Percentiles rank a stretch among this genome's conserved stretches.
Evolutionary conservation across 2,329 filamentous ascomycete species (phyloP).

Genomic region (Calonectria henricotiae): DNA sequence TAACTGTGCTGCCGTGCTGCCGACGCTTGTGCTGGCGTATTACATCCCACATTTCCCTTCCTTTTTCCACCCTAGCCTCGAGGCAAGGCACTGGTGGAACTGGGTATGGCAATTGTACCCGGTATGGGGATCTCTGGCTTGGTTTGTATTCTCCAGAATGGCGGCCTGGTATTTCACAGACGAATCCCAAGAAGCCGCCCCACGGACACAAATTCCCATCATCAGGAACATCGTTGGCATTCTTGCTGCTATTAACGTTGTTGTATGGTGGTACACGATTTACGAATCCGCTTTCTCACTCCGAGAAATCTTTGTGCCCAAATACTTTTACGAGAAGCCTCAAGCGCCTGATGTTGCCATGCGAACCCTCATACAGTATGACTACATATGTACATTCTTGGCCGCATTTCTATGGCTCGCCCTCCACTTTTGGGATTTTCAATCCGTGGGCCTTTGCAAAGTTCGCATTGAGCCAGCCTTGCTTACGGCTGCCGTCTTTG

Average conservation of each 20-base stretch:
- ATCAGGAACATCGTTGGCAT: conserved; percentile 30
- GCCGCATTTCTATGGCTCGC: conserved; percentile 49
- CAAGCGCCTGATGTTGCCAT: conserved; percentile 37
- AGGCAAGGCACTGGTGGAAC: conserved; percentile 52
- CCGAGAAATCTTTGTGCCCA: conserved; percentile 47
- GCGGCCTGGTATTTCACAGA: background rate
- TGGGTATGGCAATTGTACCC: conserved; percentile 56
- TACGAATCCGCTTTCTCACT: conserved; percentile 25
- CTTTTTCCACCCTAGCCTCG: conserved; percentile 46
- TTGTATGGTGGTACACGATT: conserved; percentile 46
- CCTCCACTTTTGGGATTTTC: conserved; percentile 48
- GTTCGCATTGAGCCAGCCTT: conserved; percentile 32
- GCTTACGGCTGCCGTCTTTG: conserved; percentile 23
- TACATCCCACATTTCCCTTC: conserved; percentile 43
- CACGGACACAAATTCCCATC: background rate
- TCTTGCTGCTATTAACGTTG: conserved; percentile 30
- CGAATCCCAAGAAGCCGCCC: background rate
- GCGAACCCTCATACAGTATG: conserved; percentile 51
- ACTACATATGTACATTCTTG: conserved; percentile 47
- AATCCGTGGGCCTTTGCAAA: conserved; percentile 40
- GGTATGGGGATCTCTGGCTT: conserved; percentile 46
- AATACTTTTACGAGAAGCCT: conserved; percentile 46
- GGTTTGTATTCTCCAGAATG: conserved; percentile 39
- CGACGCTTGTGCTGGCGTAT: conserved; percentile 43
- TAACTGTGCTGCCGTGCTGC: conserved; percentile 42